Evolutionary conservation across 768 basidiomycete species (phyloP).

Genomic region (Serendipita sp.): DNA sequence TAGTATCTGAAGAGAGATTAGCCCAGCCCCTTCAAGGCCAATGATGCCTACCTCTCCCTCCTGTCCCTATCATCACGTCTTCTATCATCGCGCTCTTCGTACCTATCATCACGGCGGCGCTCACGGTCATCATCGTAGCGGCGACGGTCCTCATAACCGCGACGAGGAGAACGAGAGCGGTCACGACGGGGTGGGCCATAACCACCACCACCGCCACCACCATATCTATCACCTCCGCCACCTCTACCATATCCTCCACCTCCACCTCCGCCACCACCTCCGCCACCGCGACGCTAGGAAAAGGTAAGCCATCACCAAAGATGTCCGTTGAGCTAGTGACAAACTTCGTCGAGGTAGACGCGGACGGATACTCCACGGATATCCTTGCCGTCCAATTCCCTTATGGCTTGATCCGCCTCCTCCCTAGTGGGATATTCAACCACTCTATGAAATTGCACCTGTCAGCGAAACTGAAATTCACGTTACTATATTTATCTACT

Average conservation of each 20-base stretch:
- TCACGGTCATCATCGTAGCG: constrained; percentile 54
- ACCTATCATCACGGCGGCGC: constrained; percentile 22
- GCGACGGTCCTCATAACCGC: constrained; percentile 74
- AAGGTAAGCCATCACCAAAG: background rate
- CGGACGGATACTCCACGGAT: constrained; percentile 70
- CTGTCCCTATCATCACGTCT: constrained; percentile 46
- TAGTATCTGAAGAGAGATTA: too few species aligned
- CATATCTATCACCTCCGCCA: background rate
- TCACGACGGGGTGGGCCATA: constrained; percentile 39
- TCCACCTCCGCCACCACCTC: constrained; percentile 12
- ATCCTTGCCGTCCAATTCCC: constrained; percentile 71
- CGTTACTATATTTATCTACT: constrained; percentile 16
- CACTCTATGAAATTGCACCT: constrained; percentile 33
- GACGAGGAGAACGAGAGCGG: constrained; percentile 62
- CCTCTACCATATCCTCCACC: constrained; percentile 4
- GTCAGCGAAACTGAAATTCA: background rate
- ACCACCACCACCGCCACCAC: constrained; percentile 3
- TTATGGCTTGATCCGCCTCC: constrained; percentile 88
- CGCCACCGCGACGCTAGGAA: constrained; percentile 10
- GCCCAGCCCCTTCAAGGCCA: too few species aligned
- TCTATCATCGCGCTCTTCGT: constrained; percentile 39
- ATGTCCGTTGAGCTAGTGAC: constrained; percentile 3
- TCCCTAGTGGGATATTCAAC: constrained; percentile 80
- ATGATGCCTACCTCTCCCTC: background rate
- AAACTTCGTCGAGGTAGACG: constrained; percentile 44